Percentiles rank a stretch among this genome's conserved stretches.
Conservation (phyloP, 257 asterid genomes). For the Gentiana dahurica region DNA sequence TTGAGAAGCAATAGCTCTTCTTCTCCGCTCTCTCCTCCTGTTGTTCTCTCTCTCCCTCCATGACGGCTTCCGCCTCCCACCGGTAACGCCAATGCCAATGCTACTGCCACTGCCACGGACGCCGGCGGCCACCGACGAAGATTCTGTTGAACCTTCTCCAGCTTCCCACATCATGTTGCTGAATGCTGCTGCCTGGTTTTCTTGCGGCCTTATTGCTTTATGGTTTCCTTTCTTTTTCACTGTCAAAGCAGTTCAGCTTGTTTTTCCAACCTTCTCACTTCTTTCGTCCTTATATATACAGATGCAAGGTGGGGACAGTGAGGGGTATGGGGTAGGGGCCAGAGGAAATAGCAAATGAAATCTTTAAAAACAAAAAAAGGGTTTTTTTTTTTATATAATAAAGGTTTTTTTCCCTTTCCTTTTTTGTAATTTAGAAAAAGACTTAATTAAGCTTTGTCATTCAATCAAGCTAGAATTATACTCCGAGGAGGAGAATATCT, state of each 20-base stretch:
- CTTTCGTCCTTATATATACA: background rate
- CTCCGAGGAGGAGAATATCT: no score
- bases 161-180: conserved; percentile 83
- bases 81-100: conserved; percentile 8
- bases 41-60: conserved; percentile 96
- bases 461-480: no score
- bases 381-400: no score
- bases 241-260: conserved; percentile 8
- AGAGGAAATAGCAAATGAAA: no score
- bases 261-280: conserved; percentile 3
- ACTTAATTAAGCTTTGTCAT: no score
- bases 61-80: conserved; percentile 77
- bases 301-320: conserved; percentile 8
- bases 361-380: no score
- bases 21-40: conserved; percentile 88
- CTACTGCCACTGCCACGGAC: conserved; percentile 4
- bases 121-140: conserved; percentile 40
- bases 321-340: background rate
- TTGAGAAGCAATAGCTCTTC: conserved; percentile 95
- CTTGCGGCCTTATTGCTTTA: conserved; percentile 1
- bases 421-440: no score
- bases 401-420: no score
- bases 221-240: conserved; percentile 3
- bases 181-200: conserved; percentile 2
- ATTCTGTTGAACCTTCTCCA: conserved; percentile 58